phyloP scores from a whole-genome alignment of 2,329 filamentous ascomycete genomes.

The Cercospora beticola region DNA sequence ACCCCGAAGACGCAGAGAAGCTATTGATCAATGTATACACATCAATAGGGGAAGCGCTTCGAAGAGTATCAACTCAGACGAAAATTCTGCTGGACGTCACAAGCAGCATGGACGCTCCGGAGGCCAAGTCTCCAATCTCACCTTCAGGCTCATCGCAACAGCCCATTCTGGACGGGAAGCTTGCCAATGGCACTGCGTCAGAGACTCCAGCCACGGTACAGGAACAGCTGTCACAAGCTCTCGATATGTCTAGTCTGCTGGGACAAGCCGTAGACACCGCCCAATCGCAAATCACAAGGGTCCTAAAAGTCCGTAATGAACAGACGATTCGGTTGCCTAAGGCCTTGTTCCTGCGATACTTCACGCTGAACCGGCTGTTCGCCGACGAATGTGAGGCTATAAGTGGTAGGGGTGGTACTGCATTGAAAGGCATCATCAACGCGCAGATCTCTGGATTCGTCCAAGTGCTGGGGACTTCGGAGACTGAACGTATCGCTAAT shows the following conservation, averaged over 20 bases:
- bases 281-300: constrained; percentile 69
- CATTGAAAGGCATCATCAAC: constrained; percentile 77
- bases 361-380: constrained; percentile 77
- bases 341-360: constrained; percentile 74
- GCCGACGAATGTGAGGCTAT: constrained; percentile 84
- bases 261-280: constrained; percentile 78
- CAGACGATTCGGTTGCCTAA: constrained; percentile 68
- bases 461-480: constrained; percentile 65
- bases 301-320: constrained; percentile 74
- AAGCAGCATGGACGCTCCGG: constrained; percentile 62
- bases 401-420: constrained; percentile 72
- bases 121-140: constrained; percentile 42
- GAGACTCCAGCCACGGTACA: constrained; percentile 46
- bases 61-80: constrained; percentile 82
- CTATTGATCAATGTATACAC: constrained; percentile 82
- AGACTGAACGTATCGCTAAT: constrained; percentile 72
- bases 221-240: constrained; percentile 71
- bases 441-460: constrained; percentile 80
- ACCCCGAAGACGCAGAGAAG: constrained; percentile 79
- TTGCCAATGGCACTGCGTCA: constrained; percentile 29
- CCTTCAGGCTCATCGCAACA: constrained; percentile 37
- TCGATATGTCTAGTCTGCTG: constrained; percentile 75
- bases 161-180: constrained; percentile 46
- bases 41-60: constrained; percentile 79
- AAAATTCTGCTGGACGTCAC: constrained; percentile 95